Evolutionary conservation across 352 stramenopile species (phyloP).

Genomic region (Vaucheria bursata): DNA sequence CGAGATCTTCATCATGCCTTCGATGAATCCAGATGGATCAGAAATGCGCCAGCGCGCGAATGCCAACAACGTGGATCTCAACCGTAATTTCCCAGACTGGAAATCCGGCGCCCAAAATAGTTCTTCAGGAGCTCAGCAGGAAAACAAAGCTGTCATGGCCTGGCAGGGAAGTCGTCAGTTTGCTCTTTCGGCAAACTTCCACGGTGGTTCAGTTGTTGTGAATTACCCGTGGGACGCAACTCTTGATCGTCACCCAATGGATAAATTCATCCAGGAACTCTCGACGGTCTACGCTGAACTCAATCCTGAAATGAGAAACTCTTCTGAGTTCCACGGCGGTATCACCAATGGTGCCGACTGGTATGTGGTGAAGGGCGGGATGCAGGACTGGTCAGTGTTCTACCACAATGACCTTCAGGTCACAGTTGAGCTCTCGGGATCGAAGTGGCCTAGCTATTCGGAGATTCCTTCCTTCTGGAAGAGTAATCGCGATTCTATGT

Average conservation of each 20-base stretch:
- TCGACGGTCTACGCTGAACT: not conserved
- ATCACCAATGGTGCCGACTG: conserved; percentile 1
- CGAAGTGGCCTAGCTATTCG: not conserved
- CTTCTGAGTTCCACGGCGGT: not conserved
- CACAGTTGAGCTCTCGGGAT: not conserved
- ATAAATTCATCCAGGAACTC: not conserved
- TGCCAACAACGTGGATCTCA: not conserved
- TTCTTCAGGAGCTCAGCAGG: not conserved
- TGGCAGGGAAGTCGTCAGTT: not conserved
- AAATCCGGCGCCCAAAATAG: not conserved
- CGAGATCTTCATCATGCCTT: not conserved
- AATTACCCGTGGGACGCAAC: not conserved
- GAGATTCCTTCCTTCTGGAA: not conserved
- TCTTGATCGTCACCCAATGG: not conserved
- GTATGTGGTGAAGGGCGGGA: not conserved
- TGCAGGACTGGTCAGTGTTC: not conserved
- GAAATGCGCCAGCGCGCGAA: not conserved
- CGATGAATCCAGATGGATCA: not conserved
- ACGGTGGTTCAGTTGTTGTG: not conserved
- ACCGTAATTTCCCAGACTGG: not conserved
- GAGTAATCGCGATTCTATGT: not conserved
- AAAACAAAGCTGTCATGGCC: not conserved
- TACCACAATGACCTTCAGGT: not conserved
- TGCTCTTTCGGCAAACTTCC: not conserved
- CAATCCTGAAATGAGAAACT: not conserved